Evolutionary conservation across 2,329 filamentous ascomycete species (phyloP).

Genomic region (Trichoderma lentiforme): DNA sequence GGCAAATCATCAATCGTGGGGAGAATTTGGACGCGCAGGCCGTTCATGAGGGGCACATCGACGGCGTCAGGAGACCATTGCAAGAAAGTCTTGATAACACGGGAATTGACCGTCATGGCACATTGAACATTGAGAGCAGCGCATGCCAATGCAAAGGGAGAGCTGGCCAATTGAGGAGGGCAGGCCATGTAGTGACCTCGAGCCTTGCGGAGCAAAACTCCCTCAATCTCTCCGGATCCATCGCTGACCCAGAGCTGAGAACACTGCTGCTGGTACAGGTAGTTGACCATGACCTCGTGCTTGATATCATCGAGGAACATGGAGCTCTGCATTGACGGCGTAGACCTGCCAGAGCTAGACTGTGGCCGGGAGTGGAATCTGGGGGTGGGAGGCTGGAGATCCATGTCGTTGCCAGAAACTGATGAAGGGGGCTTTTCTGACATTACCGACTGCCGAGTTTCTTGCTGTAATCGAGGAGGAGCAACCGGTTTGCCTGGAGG

Average conservation of each 20-base stretch:
- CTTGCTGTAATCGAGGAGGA: conserved; percentile 22
- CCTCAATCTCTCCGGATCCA: conserved; percentile 64
- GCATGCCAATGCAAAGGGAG: conserved; percentile 62
- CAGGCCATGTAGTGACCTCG: conserved; percentile 70
- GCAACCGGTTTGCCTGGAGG: conserved; percentile 22
- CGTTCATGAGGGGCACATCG: conserved; percentile 73
- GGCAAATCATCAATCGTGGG: conserved; percentile 68
- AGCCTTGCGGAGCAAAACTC: conserved; percentile 67
- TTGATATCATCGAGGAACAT: conserved; percentile 68
- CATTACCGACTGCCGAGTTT: conserved; percentile 25
- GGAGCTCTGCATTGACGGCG: conserved; percentile 44
- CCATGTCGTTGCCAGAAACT: conserved; percentile 38
- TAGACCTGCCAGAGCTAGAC: conserved; percentile 46
- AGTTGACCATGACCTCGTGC: conserved; percentile 81
- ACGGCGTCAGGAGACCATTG: conserved; percentile 69
- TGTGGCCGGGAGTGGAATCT: conserved; percentile 31
- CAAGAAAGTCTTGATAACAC: conserved; percentile 75
- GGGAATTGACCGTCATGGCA: conserved; percentile 77
- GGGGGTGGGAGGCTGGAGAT: conserved; percentile 48
- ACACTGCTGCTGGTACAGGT: conserved; percentile 77
- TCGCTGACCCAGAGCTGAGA: conserved; percentile 71
- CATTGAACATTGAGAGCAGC: conserved; percentile 69
- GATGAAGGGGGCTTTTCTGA: conserved; percentile 38
- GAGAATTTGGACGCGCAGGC: conserved; percentile 72
- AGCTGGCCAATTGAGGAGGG: conserved; percentile 61